A percentile compares a stretch with the other conserved stretches of the same genome.
Evolutionary conservation across 805 yeast genomes (phyloP).

Genomic region (Blastobotrys attinorum): DNA sequence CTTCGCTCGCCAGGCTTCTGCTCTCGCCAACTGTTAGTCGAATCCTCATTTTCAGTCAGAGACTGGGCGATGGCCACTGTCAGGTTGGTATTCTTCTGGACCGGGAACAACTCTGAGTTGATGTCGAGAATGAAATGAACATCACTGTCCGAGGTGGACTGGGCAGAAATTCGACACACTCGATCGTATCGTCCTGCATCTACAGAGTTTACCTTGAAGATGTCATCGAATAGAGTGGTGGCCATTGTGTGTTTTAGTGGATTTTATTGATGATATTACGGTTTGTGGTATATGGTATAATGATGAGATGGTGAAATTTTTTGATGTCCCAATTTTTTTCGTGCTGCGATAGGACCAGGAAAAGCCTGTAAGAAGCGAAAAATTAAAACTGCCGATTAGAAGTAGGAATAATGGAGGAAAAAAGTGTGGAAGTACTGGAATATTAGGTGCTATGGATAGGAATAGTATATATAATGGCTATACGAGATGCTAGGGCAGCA

Average conservation of each 20-base stretch:
- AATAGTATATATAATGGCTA: too few species aligned
- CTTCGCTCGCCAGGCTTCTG: conserved; percentile 79
- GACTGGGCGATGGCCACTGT: conserved; percentile 83
- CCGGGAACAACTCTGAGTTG: conserved; percentile 88
- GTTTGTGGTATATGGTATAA: too few species aligned
- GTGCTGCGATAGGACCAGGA: too few species aligned
- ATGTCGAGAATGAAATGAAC: conserved; percentile 81
- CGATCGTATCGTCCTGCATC: conserved; percentile 89
- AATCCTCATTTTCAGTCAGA: conserved; percentile 45
- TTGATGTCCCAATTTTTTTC: too few species aligned
- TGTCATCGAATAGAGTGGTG: conserved; percentile 81
- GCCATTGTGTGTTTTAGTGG: neutral
- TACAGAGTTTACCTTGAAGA: conserved; percentile 74
- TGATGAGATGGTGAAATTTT: neutral
- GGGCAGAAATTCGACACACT: conserved; percentile 81
- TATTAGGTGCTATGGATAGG: too few species aligned
- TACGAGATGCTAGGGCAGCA: too few species aligned
- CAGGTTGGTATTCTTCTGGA: conserved; percentile 62
- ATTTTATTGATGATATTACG: too few species aligned
- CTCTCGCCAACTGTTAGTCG: conserved; percentile 65
- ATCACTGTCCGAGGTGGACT: conserved; percentile 72
- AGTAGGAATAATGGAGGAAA: too few species aligned
- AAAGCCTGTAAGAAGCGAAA: too few species aligned
- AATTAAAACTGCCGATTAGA: too few species aligned
- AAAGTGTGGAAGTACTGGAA: too few species aligned